Base-by-base conservation (phyloP, 2,329 filamentous ascomycete species). In the Fusarium beomiforme region DNA sequence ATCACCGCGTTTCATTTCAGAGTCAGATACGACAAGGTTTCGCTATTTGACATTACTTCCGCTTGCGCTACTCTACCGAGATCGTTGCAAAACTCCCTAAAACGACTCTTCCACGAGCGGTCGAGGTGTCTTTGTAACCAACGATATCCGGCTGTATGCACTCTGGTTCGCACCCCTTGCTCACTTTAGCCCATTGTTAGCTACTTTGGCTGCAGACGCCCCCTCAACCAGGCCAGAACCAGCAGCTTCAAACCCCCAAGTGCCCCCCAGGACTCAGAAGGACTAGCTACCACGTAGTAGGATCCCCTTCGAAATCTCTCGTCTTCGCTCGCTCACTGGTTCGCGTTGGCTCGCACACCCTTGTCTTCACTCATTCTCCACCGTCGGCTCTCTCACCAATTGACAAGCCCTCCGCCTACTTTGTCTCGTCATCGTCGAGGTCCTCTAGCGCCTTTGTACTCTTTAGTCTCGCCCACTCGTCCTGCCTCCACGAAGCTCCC, bases 361-460 rank as follows among this genome's bases (percentile, higher is more conserved):
- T 68, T 76, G 74, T 59, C 59, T 51, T 57, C 64, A 58, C 58
- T 58, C 59, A 49, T 63, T 64, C 74, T 46, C 74, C 74, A 76
- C 74, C 49, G 61, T 67, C 59, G 70, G 64, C 51, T 70, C 65
- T 64, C 50, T 59, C 74, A 54, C 74, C 74, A 76, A 76, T 76
- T 76, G 74, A 69, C 73, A 58, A 62, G 73, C 62, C 53, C 59
- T 66, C 60, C 61, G 69, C 69, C 67, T 54, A 59, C 64, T 72
- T 70, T 76, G 70, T 75, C 74, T 76, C 74, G 74, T 76, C 72
- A 76, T 75, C 67, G 71, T 75, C 74, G 71, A 76, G 74, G 70
- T 59, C 63, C 67, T 67, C 60, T 75, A 63, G 70, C 73, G 70
- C 57, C 67, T 73, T 73, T 73, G 64, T 73, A 69, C 67, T 69